Evolutionary conservation across 768 basidiomycete species (phyloP).

Genomic region (Suillus subaureus): DNA sequence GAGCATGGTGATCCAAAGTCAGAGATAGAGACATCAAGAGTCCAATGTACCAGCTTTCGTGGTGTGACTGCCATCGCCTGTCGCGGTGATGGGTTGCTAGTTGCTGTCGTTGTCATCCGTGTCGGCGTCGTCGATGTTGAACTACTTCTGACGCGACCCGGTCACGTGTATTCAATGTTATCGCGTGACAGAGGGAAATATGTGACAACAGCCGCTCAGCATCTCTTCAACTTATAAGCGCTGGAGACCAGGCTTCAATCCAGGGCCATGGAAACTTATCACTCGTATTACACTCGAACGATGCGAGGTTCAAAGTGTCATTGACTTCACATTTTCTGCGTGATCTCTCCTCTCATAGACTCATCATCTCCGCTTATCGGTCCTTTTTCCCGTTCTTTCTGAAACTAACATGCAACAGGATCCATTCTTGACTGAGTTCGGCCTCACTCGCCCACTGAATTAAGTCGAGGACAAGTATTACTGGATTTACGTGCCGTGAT

Average conservation of each 20-base stretch:
- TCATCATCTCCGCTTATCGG: neutral
- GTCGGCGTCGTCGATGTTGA: conserved; percentile 7
- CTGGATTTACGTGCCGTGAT: neutral
- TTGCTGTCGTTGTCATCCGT: neutral
- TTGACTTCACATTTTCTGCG: neutral
- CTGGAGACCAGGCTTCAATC: neutral
- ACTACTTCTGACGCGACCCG: conserved; percentile 21
- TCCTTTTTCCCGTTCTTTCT: neutral
- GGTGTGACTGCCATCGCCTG: conserved; percentile 35
- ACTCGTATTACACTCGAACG: neutral
- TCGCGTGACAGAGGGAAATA: neutral
- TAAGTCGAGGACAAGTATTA: neutral
- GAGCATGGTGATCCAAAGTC: conserved; percentile 44
- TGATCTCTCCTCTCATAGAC: neutral
- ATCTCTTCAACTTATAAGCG: neutral
- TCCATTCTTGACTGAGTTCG: neutral
- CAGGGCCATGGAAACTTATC: neutral
- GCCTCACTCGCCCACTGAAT: neutral
- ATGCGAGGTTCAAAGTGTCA: neutral
- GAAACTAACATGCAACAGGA: neutral
- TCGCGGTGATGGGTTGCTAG: neutral
- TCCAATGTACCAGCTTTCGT: conserved; percentile 56
- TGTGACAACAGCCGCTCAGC: neutral
- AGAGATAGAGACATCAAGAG: conserved; percentile 44
- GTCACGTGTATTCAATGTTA: conserved; percentile 27